Conservation (phyloP, 768 basidiomycete genomes). For the Termitomyces sp. region DNA sequence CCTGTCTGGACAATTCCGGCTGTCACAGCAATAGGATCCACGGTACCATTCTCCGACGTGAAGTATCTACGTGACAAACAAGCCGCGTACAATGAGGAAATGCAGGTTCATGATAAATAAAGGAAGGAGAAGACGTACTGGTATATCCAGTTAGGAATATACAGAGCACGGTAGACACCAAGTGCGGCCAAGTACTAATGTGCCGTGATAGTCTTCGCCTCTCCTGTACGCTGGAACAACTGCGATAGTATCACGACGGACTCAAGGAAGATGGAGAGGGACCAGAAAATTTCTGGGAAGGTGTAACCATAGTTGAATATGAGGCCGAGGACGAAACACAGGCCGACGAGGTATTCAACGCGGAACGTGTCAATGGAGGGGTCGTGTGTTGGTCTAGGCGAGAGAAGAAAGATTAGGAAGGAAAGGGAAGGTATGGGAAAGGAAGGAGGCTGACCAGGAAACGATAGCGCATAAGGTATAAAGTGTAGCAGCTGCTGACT, state of each 20-base stretch:
- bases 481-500: conserved; percentile 78
- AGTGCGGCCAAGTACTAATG: conserved; percentile 96
- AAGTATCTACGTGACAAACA: conserved; percentile 47
- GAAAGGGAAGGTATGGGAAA: background rate
- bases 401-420: background rate
- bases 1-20: conserved; percentile 96
- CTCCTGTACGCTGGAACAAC: conserved; percentile 78
- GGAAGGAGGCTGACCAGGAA: conserved; percentile 68
- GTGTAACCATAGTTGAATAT: conserved; percentile 89
- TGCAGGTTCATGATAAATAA: background rate
- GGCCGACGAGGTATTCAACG: conserved; percentile 86
- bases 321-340: conserved; percentile 71
- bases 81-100: too few relatives aligned
- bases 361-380: conserved; percentile 96
- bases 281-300: conserved; percentile 79
- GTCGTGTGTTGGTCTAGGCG: conserved; percentile 87
- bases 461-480: conserved; percentile 89
- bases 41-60: conserved; percentile 54
- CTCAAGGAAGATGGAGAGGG: conserved; percentile 98
- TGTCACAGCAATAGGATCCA: conserved; percentile 93
- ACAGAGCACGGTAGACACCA: conserved; percentile 85
- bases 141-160: conserved; percentile 99
- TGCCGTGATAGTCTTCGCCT: conserved; percentile 96
- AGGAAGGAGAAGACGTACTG: conserved; percentile 49
- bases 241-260: conserved; percentile 80